phyloP scores from a whole-genome alignment of 805 yeast genomes.

The Yamadazyma tumulicola region DNA sequence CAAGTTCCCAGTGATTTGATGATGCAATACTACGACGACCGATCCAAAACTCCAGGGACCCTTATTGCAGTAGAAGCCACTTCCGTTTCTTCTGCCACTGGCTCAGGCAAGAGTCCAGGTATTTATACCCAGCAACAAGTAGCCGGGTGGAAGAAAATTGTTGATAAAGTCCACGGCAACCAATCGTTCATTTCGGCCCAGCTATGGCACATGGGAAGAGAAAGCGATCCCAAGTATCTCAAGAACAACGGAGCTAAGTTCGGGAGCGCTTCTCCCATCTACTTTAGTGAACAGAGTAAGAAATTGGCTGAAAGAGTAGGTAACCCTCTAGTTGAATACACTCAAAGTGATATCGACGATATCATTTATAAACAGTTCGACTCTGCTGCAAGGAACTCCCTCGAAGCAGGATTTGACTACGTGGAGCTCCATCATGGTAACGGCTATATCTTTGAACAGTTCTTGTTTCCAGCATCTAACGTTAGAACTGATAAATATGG shows the following conservation, averaged over 20 bases:
- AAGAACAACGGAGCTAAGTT: slow-evolving; percentile 19
- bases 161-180: slow-evolving; percentile 43
- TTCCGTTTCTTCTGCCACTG: slow-evolving; percentile 32
- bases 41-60: slow-evolving; percentile 28
- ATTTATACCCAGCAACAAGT: slow-evolving; percentile 46
- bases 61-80: slow-evolving; percentile 32
- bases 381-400: slow-evolving; percentile 26
- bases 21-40: slow-evolving; percentile 25
- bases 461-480: slow-evolving; percentile 31
- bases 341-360: slow-evolving; percentile 21
- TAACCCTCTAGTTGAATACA: slow-evolving; percentile 15
- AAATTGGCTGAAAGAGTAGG: slow-evolving; percentile 12
- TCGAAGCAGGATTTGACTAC: slow-evolving; percentile 36
- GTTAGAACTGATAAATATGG: slow-evolving; percentile 32
- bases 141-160: slow-evolving; percentile 46
- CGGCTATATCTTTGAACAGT: slow-evolving; percentile 38
- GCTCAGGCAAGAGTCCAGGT: slow-evolving; percentile 44
- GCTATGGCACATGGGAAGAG: slow-evolving; percentile 52
- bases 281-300: slow-evolving; percentile 15
- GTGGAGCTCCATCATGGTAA: slow-evolving; percentile 41
- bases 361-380: slow-evolving; percentile 19
- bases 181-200: slow-evolving; percentile 44
- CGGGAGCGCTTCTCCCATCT: slow-evolving; percentile 18
- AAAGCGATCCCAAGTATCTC: slow-evolving; percentile 21
- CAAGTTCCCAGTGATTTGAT: slow-evolving; percentile 26